These are phyloP conservation scores for Persicaria maculosa DNA, from an alignment of 148 eudicot genomes.

Conservation along the genomic window DNA sequence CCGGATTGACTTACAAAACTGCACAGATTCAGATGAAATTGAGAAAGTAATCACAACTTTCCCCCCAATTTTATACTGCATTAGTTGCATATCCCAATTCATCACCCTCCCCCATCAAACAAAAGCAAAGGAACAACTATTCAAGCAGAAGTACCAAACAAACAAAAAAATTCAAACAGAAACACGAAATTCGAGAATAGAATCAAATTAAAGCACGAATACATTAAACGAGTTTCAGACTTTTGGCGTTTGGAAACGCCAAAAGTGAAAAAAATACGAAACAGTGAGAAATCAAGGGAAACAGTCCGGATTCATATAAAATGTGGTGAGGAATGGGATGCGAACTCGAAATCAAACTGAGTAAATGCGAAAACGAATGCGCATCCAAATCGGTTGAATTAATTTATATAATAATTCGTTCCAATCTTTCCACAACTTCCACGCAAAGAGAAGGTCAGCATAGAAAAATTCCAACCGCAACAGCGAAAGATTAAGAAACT, in stretches of 20 bases:
- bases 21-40: neutral
- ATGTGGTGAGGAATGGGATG: neutral
- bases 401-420: neutral
- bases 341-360: constrained; percentile 7
- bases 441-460: constrained; percentile 5
- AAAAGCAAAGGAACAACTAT: neutral
- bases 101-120: neutral
- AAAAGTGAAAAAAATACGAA: neutral
- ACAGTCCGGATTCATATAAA: neutral
- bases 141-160: neutral
- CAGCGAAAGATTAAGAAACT: constrained; percentile 7
- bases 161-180: neutral
- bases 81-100: neutral
- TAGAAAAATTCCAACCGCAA: neutral
- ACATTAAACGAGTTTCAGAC: neutral
- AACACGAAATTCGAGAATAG: neutral
- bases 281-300: constrained; percentile 8
- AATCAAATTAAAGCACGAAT: neutral
- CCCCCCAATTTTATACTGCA: neutral
- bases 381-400: neutral
- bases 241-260: neutral
- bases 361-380: constrained; percentile 10
- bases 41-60: neutral
- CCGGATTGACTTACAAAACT: neutral
- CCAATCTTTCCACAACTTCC: neutral